phyloP scores from a whole-genome alignment of 108 stramenopile species.

The Mediolabrus comicus region DNA sequence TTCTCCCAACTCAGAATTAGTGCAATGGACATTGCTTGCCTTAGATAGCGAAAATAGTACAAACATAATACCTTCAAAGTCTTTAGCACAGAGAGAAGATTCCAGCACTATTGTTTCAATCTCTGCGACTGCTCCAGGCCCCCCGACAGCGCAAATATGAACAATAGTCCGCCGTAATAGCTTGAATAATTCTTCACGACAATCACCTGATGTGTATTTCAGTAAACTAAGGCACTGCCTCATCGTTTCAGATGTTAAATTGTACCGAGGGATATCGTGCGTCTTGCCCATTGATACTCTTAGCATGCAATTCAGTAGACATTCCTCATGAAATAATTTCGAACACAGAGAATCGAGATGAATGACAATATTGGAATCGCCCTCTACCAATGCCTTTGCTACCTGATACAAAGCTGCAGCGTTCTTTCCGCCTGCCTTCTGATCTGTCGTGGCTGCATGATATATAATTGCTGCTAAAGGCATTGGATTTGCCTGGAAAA shows the following conservation, averaged over 20 bases:
- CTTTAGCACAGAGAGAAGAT: background rate
- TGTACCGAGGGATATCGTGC: background rate
- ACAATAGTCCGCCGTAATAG: constrained; percentile 16
- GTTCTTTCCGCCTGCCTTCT: background rate
- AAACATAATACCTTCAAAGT: constrained; percentile 14
- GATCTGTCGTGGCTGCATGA: background rate
- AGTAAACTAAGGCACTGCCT: constrained; percentile 38
- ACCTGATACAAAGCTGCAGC: constrained; percentile 5
- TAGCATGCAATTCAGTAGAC: background rate
- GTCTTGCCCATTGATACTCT: background rate
- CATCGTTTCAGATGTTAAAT: background rate
- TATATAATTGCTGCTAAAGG: constrained; percentile 47
- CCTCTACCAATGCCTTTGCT: constrained; percentile 15
- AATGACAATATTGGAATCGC: background rate
- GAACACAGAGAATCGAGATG: constrained; percentile 11
- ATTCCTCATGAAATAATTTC: constrained; percentile 9
- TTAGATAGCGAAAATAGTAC: constrained; percentile 3
- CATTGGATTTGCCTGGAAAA: constrained; percentile 33
- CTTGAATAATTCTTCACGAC: constrained; percentile 1
- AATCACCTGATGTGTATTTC: constrained; percentile 5
- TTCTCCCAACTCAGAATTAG: background rate
- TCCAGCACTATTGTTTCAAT: constrained; percentile 5
- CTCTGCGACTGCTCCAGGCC: background rate
- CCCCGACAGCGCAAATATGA: constrained; percentile 19
- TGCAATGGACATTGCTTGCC: background rate